phyloP scores from a whole-genome alignment of 2,329 filamentous ascomycete genomes.

The Clarireedia sp. region DNA sequence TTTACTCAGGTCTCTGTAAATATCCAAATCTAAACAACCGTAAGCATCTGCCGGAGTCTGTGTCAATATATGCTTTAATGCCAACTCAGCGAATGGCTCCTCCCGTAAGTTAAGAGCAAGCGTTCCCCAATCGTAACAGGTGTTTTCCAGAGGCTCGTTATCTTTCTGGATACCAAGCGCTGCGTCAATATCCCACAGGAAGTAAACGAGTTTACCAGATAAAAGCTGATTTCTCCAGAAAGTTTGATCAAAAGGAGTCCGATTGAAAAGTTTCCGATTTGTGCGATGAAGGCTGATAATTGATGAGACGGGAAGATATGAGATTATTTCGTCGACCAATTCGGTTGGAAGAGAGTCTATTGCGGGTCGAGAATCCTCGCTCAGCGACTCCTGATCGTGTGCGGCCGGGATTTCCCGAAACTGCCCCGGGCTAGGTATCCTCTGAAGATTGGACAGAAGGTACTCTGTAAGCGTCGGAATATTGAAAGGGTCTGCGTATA shows the following conservation, averaged over 20 bases:
- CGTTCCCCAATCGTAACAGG: neutral
- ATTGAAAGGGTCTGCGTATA: slow-evolving; percentile 10
- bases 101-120: neutral
- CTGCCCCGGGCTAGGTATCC: neutral
- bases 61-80: slow-evolving; percentile 1
- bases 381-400: neutral
- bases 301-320: slow-evolving; percentile 1
- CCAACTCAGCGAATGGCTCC: slow-evolving; percentile 9
- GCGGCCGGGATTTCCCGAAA: neutral
- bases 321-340: slow-evolving; percentile 4
- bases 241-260: neutral
- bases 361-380: neutral
- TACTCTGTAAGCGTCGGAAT: slow-evolving; percentile 8
- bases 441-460: slow-evolving; percentile 7
- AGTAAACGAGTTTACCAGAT: slow-evolving; percentile 4
- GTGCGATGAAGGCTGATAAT: slow-evolving; percentile 2
- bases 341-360: slow-evolving; percentile 10
- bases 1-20: neutral
- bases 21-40: neutral
- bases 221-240: slow-evolving; percentile 10
- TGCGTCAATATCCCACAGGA: slow-evolving; percentile 10
- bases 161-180: slow-evolving; percentile 5
- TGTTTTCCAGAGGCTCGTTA: neutral
- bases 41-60: neutral
- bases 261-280: neutral